Evolutionary conservation across 306 rosid genomes (phyloP).

Genomic region (Trifolium pratense): DNA sequence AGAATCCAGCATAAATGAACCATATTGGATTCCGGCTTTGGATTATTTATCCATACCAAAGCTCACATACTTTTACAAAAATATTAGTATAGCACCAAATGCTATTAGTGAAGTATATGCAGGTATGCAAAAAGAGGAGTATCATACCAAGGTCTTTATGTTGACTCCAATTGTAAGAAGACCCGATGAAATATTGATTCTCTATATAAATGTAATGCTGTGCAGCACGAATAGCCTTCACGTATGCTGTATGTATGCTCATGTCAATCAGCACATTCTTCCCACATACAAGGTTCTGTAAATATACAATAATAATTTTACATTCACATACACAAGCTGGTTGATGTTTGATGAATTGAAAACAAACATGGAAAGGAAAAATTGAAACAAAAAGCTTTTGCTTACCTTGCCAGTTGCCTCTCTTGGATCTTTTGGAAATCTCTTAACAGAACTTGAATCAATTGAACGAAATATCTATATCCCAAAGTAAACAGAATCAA

Average conservation of each 20-base stretch:
- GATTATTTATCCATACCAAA: conserved; percentile 3
- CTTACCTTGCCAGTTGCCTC: conserved; percentile 81
- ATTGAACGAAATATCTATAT: conserved; percentile 93
- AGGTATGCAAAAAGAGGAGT: conserved; percentile 1
- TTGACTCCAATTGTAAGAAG: conserved; percentile 86
- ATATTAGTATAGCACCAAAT: not conserved
- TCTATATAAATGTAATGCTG: conserved; percentile 87
- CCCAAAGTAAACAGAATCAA: conserved; percentile 37
- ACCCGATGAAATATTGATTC: conserved; percentile 91
- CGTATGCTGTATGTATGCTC: conserved; percentile 94
- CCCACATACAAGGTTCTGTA: conserved; percentile 88
- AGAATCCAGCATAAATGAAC: conserved; percentile 20
- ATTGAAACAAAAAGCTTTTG: conserved; percentile 41
- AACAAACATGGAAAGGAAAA: conserved; percentile 27
- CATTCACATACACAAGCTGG: conserved; percentile 27
- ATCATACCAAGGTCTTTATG: conserved; percentile 77
- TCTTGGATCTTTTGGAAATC: conserved; percentile 89
- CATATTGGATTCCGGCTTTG: not conserved
- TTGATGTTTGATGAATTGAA: conserved; percentile 32
- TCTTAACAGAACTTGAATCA: conserved; percentile 87
- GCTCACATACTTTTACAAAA: not conserved
- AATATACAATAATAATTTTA: conserved; percentile 37
- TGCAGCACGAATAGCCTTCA: conserved; percentile 84
- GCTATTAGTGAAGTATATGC: not conserved
- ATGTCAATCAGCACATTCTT: conserved; percentile 88